phyloP scores from a whole-genome alignment of 345 rosid genomes.

The Populus tremula region DNA sequence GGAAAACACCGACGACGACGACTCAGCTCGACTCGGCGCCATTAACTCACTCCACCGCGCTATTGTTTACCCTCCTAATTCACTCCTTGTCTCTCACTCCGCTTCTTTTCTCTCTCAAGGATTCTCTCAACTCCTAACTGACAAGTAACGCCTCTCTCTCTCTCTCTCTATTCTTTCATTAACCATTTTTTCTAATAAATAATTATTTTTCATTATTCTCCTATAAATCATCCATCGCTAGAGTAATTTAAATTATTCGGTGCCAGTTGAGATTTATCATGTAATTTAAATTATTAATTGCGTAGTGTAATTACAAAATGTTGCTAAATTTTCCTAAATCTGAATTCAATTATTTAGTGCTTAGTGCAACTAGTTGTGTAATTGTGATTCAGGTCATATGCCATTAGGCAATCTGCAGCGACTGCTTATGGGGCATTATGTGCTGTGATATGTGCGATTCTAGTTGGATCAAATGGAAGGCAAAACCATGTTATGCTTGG shows the following conservation, averaged over 20 bases:
- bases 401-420: conserved; percentile 71
- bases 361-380: not conserved
- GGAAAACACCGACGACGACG: conserved; percentile 37
- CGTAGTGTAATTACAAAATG: too few relatives aligned
- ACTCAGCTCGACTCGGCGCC: conserved; percentile 65
- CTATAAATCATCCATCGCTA: too few relatives aligned
- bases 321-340: not conserved
- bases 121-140: conserved; percentile 71
- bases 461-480: conserved; percentile 63
- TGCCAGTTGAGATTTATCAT: too few relatives aligned
- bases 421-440: conserved; percentile 73
- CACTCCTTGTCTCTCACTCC: conserved; percentile 76
- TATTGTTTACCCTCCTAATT: conserved; percentile 74
- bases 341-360: not conserved
- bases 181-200: not conserved
- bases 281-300: too few relatives aligned
- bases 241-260: too few relatives aligned
- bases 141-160: conserved; percentile 46
- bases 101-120: conserved; percentile 81
- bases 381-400: conserved; percentile 50
- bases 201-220: too few relatives aligned
- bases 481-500: conserved; percentile 77
- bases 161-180: not conserved
- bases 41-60: conserved; percentile 82
- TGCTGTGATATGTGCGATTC: conserved; percentile 69